Evolutionary conservation across 73 alveolate genomes (phyloP), one percentile per base, ranked within the genome.

Genomic region (Paramecium sonneborni): DNA sequence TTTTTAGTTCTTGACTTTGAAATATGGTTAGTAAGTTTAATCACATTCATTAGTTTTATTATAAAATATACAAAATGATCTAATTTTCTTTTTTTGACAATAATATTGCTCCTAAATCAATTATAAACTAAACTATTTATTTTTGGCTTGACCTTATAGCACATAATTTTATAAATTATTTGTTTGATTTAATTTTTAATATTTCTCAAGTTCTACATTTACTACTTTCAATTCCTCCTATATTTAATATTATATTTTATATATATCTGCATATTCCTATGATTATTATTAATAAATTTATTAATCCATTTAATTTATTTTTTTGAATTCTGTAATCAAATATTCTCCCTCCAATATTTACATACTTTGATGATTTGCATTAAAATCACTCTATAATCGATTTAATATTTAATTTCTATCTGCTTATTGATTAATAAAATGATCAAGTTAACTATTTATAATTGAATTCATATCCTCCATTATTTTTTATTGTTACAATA

Each of bases 331-430:
- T 30, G 84, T 5, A 62, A 62, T 62, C 26, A 62, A 62, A 26
- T 32, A 30, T 30, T 62, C 44, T 62, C 84, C 84, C 84, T 62
- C 84, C 46, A 62, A 62, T 30, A 62, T 30, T 62, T 32, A 26
- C 39, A 62, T 62, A 26, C 26, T 30, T 4, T 62, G 6, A 4
- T 62, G 43, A 30, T 26, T 62, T 62, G 84, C 68, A 62, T 32
- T 62, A 30, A 30, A 62, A 62, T 62, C 44, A 32, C 84, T 62
- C 24, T 62, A 62, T 32, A 62, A 30, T 62, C 39, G 6, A 32
- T 62, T 62, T 62, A 62, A 62, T 32, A 62, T 30, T 62, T 62
- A 26, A 62, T 62, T 62, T 62, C 44, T 62, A 26, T 62, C 84
- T 12, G 84, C 39, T n/a, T 30, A 30, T 30, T 62, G 39, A 62